Evolutionary conservation across 208 protist species (phyloP), one percentile per base, ranked within the genome.

Genomic region (Crithidia acanthocephali): DNA sequence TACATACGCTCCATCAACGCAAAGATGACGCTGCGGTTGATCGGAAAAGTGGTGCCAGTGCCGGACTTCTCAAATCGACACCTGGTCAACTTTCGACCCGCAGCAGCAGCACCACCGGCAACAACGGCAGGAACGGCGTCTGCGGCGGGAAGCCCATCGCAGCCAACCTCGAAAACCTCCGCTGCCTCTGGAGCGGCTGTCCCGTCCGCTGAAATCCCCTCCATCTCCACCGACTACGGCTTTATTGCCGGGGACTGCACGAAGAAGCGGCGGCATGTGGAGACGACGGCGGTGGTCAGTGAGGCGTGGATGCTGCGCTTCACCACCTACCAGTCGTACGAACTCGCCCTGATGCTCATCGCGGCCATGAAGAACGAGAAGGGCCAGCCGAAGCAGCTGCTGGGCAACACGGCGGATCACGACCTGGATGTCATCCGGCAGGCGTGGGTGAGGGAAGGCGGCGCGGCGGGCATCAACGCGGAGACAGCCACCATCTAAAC

Each of bases 241-340:
- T 50, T 53, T 13, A 40, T 25, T 15, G 28, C 59, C 4, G 13
- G 59, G 0, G 25, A 65, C 20, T 2, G 27, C 25, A 40, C 23
- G 5, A 65, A 65, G 44, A 23, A 53, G 27, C 59, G 22, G 16
- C 59, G 59, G 13, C 1, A 23, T 1, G 37, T 53, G 0, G 42
- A 53, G 5, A 28, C 1, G 11, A 6, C 6, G 25, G 2, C 23
- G 11, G 7, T 11, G 16, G 0, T 5, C 15, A 13, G 10, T 1
- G 59, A 65, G 44, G 59, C 53, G 23, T 65, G 59, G 59, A 65
- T 65, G 59, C 20, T 65, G 8, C 59, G 42, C 44, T 65, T 65
- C 23, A 65, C 59, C 23, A 40, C 59, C 10, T 53, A 52, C 20
- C 59, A 52, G 42, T 30, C 59, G 23, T 65, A 65, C 59, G 59